Evolutionary conservation across 106 monocot genomes (phyloP).

Genomic region (Phalaenopsis aphrodite): DNA sequence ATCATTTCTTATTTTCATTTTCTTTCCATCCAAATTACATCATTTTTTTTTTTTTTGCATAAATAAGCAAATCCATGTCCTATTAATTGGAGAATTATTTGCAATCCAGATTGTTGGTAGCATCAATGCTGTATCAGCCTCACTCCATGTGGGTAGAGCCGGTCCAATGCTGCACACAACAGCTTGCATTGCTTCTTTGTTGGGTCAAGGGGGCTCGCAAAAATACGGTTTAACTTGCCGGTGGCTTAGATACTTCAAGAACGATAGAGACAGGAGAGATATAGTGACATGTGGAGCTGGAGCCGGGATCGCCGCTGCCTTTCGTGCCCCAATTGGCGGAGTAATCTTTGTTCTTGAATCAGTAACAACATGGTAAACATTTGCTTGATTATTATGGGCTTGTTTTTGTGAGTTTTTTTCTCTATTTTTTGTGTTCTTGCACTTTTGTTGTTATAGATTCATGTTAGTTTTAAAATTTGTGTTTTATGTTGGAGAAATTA

Average conservation of each 20-base stretch:
- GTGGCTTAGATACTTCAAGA: slow-evolving; percentile 66
- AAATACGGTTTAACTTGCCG: slow-evolving; percentile 35
- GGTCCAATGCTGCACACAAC: slow-evolving; percentile 76
- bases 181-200: slow-evolving; percentile 59
- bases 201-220: slow-evolving; percentile 48
- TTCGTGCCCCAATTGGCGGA: slow-evolving; percentile 74
- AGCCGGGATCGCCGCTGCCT: slow-evolving; percentile 67
- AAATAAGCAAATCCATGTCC: too few relatives aligned
- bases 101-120: slow-evolving; percentile 39
- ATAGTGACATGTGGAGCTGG: slow-evolving; percentile 63
- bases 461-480: neutral
- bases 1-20: too few relatives aligned
- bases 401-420: neutral
- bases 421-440: neutral
- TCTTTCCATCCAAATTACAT: too few relatives aligned
- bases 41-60: too few relatives aligned
- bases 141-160: slow-evolving; percentile 66
- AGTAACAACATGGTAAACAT: slow-evolving; percentile 50
- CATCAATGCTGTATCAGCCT: slow-evolving; percentile 54
- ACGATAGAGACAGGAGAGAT: slow-evolving; percentile 68
- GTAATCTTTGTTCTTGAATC: slow-evolving; percentile 75
- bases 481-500: neutral
- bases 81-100: neutral
- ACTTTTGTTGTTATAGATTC: neutral
- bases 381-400: neutral